Conservation (phyloP, 148 eudicot species). For the Suaeda aralocaspica region DNA sequence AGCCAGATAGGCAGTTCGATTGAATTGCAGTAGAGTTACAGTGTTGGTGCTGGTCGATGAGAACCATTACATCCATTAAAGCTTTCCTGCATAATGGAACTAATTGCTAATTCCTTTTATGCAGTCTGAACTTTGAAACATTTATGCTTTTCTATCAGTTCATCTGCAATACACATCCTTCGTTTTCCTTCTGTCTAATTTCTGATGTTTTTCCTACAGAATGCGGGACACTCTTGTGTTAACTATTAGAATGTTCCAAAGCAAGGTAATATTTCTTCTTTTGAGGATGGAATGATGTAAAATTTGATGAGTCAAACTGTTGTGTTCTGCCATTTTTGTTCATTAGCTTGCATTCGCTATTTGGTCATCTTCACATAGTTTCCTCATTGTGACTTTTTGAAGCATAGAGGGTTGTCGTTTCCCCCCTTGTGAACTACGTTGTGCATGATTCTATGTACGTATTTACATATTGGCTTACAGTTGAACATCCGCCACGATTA, state of each 20-base stretch:
- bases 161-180: background rate
- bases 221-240: conserved; percentile 78
- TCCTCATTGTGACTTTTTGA: background rate
- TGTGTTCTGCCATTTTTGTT: background rate
- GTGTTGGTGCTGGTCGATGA: background rate
- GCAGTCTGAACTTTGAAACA: background rate
- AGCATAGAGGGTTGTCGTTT: background rate
- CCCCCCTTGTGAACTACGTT: background rate
- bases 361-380: background rate
- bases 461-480: too few relatives aligned
- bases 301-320: background rate
- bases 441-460: background rate
- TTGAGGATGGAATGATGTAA: background rate
- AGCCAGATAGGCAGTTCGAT: background rate
- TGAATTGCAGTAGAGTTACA: background rate
- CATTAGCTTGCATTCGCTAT: too few relatives aligned
- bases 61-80: background rate
- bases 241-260: conserved; percentile 88
- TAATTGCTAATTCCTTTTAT: background rate
- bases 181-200: background rate
- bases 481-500: background rate
- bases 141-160: background rate
- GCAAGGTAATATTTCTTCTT: conserved; percentile 52
- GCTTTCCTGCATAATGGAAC: background rate
- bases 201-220: conserved; percentile 39